These are phyloP conservation scores for Quercus lobata DNA, from an alignment of 331 rosid genomes.

Conservation along the genomic window DNA sequence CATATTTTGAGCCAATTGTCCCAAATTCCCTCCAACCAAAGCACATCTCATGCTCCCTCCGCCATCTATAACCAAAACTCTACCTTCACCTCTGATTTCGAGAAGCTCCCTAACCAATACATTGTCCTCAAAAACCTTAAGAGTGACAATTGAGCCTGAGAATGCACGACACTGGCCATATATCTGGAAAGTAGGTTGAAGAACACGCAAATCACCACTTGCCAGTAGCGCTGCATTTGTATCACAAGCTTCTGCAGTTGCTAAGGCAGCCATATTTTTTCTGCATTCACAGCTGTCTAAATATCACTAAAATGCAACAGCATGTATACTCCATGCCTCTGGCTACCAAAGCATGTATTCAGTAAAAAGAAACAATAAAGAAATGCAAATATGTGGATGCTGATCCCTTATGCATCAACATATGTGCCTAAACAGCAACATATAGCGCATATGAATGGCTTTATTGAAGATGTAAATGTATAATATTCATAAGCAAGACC, in stretches of 20 bases:
- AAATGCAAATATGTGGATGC: not conserved
- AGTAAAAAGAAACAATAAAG: not conserved
- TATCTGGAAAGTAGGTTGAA: constrained; percentile 21
- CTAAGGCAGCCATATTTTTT: constrained; percentile 41
- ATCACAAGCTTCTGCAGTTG: constrained; percentile 70
- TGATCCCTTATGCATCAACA: not conserved
- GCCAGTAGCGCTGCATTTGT: constrained; percentile 43
- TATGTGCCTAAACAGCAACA: not conserved
- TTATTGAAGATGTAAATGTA: not conserved
- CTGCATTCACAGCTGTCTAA: constrained; percentile 12
- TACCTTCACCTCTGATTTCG: constrained; percentile 34
- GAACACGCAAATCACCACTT: constrained; percentile 44
- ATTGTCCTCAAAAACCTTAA: constrained; percentile 40
- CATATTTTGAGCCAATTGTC: constrained; percentile 50
- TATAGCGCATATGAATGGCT: not conserved
- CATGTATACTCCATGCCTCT: too few species aligned
- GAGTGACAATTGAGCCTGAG: constrained; percentile 28
- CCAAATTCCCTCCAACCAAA: constrained; percentile 38
- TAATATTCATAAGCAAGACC: not conserved
- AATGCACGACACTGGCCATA: constrained; percentile 30
- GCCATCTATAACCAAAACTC: constrained; percentile 35
- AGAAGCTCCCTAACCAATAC: constrained; percentile 32
- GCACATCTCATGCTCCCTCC: constrained; percentile 40
- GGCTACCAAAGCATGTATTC: too few species aligned
- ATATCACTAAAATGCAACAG: not conserved